These are phyloP conservation scores for Arctium lappa DNA, from an alignment of 129 eudicot genomes.

Conservation along the genomic window DNA sequence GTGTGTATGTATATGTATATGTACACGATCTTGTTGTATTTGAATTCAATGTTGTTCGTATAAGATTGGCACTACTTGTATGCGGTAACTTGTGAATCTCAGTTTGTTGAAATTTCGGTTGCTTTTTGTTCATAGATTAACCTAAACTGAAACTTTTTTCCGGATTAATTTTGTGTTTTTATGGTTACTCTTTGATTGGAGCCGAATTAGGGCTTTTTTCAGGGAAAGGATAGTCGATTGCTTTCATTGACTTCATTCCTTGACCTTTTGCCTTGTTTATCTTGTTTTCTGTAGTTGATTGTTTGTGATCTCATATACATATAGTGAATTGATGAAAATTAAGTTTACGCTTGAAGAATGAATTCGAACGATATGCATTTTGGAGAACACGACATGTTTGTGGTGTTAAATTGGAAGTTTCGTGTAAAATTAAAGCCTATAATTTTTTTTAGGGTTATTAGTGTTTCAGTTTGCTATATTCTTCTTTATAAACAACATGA, in stretches of 20 bases:
- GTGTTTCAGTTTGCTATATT: neutral
- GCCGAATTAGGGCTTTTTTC: neutral
- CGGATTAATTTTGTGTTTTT: neutral
- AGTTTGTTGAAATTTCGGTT: neutral
- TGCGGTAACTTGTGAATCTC: neutral
- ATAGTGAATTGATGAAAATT: neutral
- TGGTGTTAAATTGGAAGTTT: neutral
- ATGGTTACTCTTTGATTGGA: neutral
- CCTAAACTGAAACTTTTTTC: neutral
- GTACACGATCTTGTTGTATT: neutral
- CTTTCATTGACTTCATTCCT: neutral
- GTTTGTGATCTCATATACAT: neutral
- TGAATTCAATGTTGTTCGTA: neutral
- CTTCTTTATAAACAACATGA: neutral
- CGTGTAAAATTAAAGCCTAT: neutral
- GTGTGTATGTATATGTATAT: no score
- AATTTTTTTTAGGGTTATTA: neutral
- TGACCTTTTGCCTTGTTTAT: constrained; percentile 1
- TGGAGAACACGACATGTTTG: neutral
- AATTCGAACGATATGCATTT: neutral
- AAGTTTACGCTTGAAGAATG: neutral
- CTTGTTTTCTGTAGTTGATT: neutral
- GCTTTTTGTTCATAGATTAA: neutral
- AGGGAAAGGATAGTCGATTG: neutral
- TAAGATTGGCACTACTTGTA: neutral